Base-by-base conservation (phyloP, 176 grass and related monocot species). In the Oryza nivara region DNA sequence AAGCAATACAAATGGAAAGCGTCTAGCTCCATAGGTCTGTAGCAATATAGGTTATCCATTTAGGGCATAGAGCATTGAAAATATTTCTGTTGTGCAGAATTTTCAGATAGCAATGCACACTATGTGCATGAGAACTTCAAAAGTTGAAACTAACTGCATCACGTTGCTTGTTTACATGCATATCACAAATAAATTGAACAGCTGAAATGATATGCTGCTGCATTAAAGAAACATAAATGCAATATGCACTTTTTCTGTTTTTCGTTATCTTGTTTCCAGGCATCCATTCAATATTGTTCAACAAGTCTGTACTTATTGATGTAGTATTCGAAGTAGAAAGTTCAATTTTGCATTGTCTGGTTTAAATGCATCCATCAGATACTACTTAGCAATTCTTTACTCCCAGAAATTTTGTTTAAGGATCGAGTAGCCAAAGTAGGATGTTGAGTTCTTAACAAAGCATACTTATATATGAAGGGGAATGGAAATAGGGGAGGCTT, bases 401-500 rank as follows among this genome's bases (percentile, higher is more conserved):
- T 48, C 0, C 7, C 16, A 20, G 26, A n/a, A 48, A 25, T 48
- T 19, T 7, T 6, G 17, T 43, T 67, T 67, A 14, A 67, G 23
- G 25, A 67, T 79, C 30, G 14, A 65, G 14, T 36, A 49, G 28
- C 52, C 26, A 68, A 17, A 80, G 17, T n/a, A 41, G 3, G 5
- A 25, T 12, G 9, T 36, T 20, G 23, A 78, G 56, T 36, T 83
- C 51, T 28, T 74, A 41, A 84, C 44, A 76, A 48, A 70, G 46
- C 28, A 63, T 71, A 82, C 28, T 49, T 49, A 47, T 68, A 11
- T 46, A 36, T 51, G 56, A 83, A 94, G 92, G 32, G 87, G 87
- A 28, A 78, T 91, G 65, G 83, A 91, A 74, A 78, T 93, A 63
- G 78, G 71, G n/a, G 76, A 94, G 81, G 89, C 89, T 84, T 65